phyloP scores from a whole-genome alignment of 1,139 yeast genomes.

The Candida neerlandica region DNA sequence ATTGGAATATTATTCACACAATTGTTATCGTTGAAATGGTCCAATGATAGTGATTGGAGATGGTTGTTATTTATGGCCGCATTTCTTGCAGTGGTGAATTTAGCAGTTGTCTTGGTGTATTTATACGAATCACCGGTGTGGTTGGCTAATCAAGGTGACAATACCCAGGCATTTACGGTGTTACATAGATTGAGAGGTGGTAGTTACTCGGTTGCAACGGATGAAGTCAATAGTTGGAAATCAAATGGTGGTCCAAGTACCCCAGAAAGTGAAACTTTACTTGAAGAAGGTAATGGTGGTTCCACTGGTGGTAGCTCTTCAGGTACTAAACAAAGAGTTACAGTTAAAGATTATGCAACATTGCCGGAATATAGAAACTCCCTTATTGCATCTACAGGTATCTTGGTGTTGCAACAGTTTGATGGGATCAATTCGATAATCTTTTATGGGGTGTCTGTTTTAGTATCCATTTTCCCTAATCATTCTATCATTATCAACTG shows the following conservation, averaged over 20 bases:
- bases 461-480: conserved; percentile 68
- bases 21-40: conserved; percentile 66
- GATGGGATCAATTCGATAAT: conserved; percentile 91
- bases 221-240: conserved; percentile 45
- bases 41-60: conserved; percentile 73
- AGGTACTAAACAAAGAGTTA: conserved; percentile 20
- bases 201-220: conserved; percentile 35
- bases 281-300: conserved; percentile 22
- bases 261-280: conserved; percentile 12
- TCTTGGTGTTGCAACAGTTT: conserved; percentile 86
- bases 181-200: conserved; percentile 47
- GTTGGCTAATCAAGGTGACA: conserved; percentile 50
- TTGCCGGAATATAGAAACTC: conserved; percentile 58
- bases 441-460: conserved; percentile 86
- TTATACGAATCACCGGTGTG: conserved; percentile 87
- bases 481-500: conserved; percentile 73
- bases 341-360: conserved; percentile 48
- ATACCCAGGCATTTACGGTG: conserved; percentile 34
- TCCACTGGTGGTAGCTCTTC: conserved; percentile 2
- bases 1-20: conserved; percentile 84
- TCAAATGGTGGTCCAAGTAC: conserved; percentile 10
- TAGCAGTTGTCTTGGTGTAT: conserved; percentile 41
- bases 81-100: conserved; percentile 51
- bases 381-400: conserved; percentile 65
- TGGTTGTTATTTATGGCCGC: conserved; percentile 62